Conservation (phyloP, 1,284 basidiomycete species). For the Anthracocystis panici-leucophaei region DNA sequence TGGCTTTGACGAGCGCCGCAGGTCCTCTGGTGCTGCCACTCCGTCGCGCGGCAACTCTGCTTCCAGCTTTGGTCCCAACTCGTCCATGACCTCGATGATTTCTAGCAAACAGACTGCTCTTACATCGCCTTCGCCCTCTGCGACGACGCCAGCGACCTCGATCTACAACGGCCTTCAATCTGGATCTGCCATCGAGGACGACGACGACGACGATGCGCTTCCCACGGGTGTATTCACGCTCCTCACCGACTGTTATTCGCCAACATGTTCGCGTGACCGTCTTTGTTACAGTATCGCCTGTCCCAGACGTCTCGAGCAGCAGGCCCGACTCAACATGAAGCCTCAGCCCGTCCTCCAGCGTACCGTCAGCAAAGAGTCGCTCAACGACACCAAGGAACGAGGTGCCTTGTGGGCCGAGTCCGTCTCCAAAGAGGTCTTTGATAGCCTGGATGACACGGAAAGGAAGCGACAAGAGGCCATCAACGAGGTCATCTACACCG, state of each 20-base stretch:
- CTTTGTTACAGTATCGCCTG: conserved; percentile 98
- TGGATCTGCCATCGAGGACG: conserved; percentile 61
- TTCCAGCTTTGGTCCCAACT: conserved; percentile 29
- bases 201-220: conserved; percentile 74
- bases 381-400: conserved; percentile 78
- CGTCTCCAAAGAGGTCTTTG: conserved; percentile 91
- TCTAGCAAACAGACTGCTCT: conserved; percentile 64
- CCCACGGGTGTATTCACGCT: conserved; percentile 97
- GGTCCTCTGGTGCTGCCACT: conserved; percentile 10
- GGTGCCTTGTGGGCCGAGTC: conserved; percentile 95
- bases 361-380: conserved; percentile 81
- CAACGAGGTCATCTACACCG: conserved; percentile 98
- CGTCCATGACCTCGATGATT: conserved; percentile 48
- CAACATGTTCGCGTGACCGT: conserved; percentile 91
- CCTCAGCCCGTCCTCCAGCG: conserved; percentile 84
- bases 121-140: conserved; percentile 42
- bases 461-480: conserved; percentile 98
- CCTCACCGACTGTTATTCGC: conserved; percentile 96
- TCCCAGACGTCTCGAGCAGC: conserved; percentile 91
- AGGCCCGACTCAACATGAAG: conserved; percentile 87
- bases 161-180: conserved; percentile 43
- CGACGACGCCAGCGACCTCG: conserved; percentile 64
- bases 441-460: conserved; percentile 90
- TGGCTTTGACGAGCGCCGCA: conserved; percentile 43
- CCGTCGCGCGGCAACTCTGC: conserved; percentile 47